A percentile compares a stretch with the other conserved stretches of the same genome.
Evolutionary conservation across 768 basidiomycete species (phyloP).

Genomic region (Tricholoma furcatifolium): DNA sequence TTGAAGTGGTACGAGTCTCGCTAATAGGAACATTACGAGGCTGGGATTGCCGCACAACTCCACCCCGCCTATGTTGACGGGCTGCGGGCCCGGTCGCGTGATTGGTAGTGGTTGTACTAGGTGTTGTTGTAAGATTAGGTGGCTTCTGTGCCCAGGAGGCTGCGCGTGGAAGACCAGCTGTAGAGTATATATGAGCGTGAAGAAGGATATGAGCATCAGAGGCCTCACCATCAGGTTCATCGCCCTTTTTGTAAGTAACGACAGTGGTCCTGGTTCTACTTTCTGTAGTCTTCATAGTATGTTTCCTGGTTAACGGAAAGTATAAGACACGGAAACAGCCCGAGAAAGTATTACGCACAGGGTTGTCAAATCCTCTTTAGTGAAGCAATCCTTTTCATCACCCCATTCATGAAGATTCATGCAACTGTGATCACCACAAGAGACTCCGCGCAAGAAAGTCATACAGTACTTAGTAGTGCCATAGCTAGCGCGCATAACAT

Average conservation of each 20-base stretch:
- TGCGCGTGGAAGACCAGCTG: conserved; percentile 61
- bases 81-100: conserved; percentile 20
- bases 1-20: conserved; percentile 32
- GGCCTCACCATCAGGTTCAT: conserved; percentile 53
- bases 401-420: conserved; percentile 98
- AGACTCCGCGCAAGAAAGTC: conserved; percentile 82
- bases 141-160: conserved; percentile 62
- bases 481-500: conserved; percentile 89
- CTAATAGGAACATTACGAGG: conserved; percentile 33
- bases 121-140: conserved; percentile 17
- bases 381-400: conserved; percentile 96
- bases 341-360: conserved; percentile 49
- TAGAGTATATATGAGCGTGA: conserved; percentile 13
- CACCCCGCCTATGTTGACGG: conserved; percentile 43
- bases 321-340: conserved; percentile 6
- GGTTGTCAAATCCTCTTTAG: conserved; percentile 93
- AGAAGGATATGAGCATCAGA: conserved; percentile 2
- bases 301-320: conserved; percentile 57
- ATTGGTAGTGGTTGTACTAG: conserved; percentile 17
- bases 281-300: conserved; percentile 89
- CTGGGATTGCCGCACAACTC: conserved; percentile 46
- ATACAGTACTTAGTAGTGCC: conserved; percentile 99
- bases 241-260: conserved; percentile 56
- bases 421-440: conserved; percentile 86
- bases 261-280: conserved; percentile 51